Percentiles rank a stretch among this genome's conserved stretches.
These are phyloP conservation scores for Sporothrix phasma DNA, from an alignment of 2,329 filamentous ascomycete genomes.

Conservation along the genomic window DNA sequence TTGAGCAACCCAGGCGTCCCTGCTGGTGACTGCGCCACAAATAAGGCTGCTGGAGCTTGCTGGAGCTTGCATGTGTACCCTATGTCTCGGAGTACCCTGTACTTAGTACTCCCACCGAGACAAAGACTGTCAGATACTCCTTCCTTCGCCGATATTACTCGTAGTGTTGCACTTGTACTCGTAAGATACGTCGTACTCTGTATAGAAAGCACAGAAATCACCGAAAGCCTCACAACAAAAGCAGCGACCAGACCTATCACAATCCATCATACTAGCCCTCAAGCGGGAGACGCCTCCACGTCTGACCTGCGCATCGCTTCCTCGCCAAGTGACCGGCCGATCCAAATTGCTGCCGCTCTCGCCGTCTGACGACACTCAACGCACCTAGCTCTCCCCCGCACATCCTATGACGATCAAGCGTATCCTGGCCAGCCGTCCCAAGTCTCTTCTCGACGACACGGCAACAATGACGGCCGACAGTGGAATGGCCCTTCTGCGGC, in stretches of 20 bases:
- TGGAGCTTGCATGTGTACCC: no score
- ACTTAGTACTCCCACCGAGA: no score
- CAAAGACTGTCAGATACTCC: neutral
- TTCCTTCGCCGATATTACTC: no score
- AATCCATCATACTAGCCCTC: neutral
- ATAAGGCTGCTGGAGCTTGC: neutral
- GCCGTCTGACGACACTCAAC: neutral
- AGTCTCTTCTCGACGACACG: neutral
- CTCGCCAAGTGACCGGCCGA: neutral
- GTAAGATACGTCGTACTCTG: no score
- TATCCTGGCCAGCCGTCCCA: neutral
- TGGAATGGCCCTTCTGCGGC: neutral
- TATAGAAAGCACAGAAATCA: no score
- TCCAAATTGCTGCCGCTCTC: neutral
- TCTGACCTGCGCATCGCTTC: neutral
- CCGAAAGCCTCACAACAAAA: no score
- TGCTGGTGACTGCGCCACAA: neutral
- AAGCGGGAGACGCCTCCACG: neutral
- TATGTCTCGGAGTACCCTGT: neutral
- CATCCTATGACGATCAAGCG: neutral
- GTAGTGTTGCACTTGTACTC: no score
- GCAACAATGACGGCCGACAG: conserved; percentile 2
- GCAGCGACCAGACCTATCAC: neutral
- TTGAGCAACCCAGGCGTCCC: neutral
- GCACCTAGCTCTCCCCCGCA: neutral